phyloP scores from a whole-genome alignment of 768 basidiomycete species.

The Leucocoprinus birnbaumii region DNA sequence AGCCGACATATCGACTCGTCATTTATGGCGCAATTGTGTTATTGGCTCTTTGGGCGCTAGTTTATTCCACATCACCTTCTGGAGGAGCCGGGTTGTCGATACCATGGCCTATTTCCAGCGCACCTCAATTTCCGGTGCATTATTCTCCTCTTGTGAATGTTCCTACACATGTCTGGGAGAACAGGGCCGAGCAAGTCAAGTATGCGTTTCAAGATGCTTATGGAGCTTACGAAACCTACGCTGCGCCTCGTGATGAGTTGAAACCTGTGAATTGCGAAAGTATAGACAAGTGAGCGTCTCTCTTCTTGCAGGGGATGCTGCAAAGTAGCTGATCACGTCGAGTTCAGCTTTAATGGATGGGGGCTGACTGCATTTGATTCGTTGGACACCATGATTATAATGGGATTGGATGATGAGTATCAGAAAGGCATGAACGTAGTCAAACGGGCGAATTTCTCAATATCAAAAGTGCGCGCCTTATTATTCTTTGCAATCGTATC shows the following conservation, averaged over 20 bases:
- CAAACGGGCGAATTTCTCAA: constrained; percentile 44
- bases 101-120: constrained; percentile 7
- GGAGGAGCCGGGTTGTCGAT: constrained; percentile 8
- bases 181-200: constrained; percentile 54
- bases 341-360: constrained; percentile 74
- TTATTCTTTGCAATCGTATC: background rate
- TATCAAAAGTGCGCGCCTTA: constrained; percentile 35
- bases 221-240: constrained; percentile 57
- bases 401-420: constrained; percentile 76
- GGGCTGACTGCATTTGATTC: constrained; percentile 77
- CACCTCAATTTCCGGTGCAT: constrained; percentile 9
- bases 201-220: constrained; percentile 68
- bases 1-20: constrained; percentile 25
- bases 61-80: constrained; percentile 18
- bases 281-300: constrained; percentile 46
- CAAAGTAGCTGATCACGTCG: background rate
- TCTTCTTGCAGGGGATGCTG: background rate
- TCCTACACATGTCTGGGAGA: constrained; percentile 42
- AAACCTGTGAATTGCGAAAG: constrained; percentile 44
- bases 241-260: constrained; percentile 64
- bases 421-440: constrained; percentile 55
- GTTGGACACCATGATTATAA: constrained; percentile 82
- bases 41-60: constrained; percentile 24
- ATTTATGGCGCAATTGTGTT: constrained; percentile 26
- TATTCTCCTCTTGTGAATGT: constrained; percentile 14